phyloP scores from a whole-genome alignment of 2,329 filamentous ascomycete species.

The Exutisphaerella laricina region DNA sequence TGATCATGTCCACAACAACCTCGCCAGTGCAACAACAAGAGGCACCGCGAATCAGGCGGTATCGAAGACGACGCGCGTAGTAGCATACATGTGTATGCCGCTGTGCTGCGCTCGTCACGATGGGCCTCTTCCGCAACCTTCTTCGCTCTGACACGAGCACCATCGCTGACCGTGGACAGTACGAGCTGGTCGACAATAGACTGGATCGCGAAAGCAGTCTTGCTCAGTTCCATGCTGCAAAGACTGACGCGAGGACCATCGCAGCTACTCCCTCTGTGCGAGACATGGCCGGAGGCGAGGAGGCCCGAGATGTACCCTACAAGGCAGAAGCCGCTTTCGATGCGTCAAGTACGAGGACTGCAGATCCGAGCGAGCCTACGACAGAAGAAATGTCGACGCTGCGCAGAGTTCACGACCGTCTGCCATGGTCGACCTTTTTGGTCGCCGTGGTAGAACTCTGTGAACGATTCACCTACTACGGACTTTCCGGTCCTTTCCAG shows the following conservation, averaged over 20 bases:
- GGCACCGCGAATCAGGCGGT: not conserved
- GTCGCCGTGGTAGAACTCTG: constrained; percentile 21
- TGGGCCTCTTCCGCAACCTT: constrained; percentile 12
- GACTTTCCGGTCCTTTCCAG: constrained; percentile 35
- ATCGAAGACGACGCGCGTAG: not conserved
- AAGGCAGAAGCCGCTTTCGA: not conserved
- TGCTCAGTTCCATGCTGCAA: not conserved
- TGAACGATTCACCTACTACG: constrained; percentile 26
- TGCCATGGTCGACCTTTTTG: constrained; percentile 34
- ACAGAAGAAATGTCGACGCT: constrained; percentile 39
- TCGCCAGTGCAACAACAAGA: no score
- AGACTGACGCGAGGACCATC: not conserved
- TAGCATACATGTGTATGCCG: not conserved
- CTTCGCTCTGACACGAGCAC: constrained; percentile 3
- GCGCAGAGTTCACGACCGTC: constrained; percentile 39
- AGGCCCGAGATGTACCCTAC: not conserved
- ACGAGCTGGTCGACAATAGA: constrained; percentile 13
- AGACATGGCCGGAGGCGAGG: constrained; percentile 1
- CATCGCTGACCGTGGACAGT: constrained; percentile 13
- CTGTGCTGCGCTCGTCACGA: constrained; percentile 1
- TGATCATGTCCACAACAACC: no score
- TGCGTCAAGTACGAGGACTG: not conserved
- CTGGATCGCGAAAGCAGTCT: not conserved
- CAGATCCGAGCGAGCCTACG: constrained; percentile 34
- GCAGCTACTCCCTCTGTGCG: not conserved